Percentiles rank a stretch among this genome's conserved stretches.
phyloP scores from a whole-genome alignment of 805 yeast species.

The Candida dajiaensis region DNA sequence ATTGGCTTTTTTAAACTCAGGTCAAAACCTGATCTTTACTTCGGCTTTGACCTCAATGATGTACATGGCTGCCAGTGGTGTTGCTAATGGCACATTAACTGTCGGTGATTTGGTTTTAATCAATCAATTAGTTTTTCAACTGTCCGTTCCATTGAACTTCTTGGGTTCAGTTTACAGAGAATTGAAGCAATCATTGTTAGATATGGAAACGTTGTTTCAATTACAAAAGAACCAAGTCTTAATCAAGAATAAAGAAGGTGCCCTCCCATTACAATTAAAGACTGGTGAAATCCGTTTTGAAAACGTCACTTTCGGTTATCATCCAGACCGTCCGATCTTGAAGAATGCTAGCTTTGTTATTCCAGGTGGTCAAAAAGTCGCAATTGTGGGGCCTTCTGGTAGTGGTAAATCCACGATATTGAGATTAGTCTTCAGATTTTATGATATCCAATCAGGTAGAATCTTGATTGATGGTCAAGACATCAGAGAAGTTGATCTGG shows the following conservation, averaged over 20 bases:
- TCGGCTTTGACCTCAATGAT: constrained; percentile 92
- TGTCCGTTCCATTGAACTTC: constrained; percentile 91
- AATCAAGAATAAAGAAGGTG: constrained; percentile 57
- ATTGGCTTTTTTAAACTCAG: constrained; percentile 69
- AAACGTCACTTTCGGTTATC: constrained; percentile 90
- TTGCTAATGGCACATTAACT: constrained; percentile 71
- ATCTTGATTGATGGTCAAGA: constrained; percentile 88
- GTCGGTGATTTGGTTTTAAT: constrained; percentile 95
- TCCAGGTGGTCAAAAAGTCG: constrained; percentile 88
- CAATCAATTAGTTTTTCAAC: constrained; percentile 92
- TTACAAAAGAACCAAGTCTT: constrained; percentile 69
- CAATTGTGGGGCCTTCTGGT: constrained; percentile 95
- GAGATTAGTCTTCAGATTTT: constrained; percentile 80
- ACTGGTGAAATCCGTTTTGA: constrained; percentile 74
- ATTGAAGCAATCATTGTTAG: constrained; percentile 83
- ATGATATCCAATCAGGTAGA: constrained; percentile 74
- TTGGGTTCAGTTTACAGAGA: constrained; percentile 95
- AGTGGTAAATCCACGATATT: constrained; percentile 91
- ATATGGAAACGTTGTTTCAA: constrained; percentile 92
- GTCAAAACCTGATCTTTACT: constrained; percentile 77
- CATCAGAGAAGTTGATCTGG: constrained; percentile 65
- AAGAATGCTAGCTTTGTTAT: constrained; percentile 75
- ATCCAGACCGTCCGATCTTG: constrained; percentile 81
- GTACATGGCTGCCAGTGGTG: constrained; percentile 96
- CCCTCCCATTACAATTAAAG: constrained; percentile 51